Evolutionary conservation across 805 yeast species (phyloP).

Genomic region (Trichomonascus vanleenenianus): DNA sequence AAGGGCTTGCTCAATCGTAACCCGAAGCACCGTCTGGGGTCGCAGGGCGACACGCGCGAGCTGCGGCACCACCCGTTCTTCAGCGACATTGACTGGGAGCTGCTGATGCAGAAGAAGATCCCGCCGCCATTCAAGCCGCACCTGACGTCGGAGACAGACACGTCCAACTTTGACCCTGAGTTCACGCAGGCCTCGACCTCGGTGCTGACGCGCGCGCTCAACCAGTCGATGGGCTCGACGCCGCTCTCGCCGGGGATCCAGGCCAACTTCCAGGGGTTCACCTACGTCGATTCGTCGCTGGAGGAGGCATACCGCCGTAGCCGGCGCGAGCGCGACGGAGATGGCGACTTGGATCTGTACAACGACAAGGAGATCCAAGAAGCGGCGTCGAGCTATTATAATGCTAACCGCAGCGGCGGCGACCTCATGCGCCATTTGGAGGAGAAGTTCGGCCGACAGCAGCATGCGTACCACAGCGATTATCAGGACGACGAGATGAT

Average conservation of each 20-base stretch:
- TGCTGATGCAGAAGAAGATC: conserved; percentile 65
- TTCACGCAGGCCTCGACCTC: conserved; percentile 90
- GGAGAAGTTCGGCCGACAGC: conserved; percentile 7
- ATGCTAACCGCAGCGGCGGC: conserved; percentile 23
- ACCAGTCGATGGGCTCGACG: conserved; percentile 37
- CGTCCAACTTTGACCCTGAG: conserved; percentile 96
- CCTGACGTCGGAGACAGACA: conserved; percentile 81
- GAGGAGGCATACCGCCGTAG: conserved; percentile 51
- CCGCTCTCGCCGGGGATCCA: conserved; percentile 93
- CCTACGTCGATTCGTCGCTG: conserved; percentile 88
- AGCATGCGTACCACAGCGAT: conserved; percentile 16
- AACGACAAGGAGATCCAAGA: conserved; percentile 30
- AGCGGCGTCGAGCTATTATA: conserved; percentile 19
- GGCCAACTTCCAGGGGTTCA: conserved; percentile 94
- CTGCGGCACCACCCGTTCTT: conserved; percentile 88
- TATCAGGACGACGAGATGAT: conserved; percentile 21
- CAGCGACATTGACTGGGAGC: conserved; percentile 84
- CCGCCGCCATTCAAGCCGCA: conserved; percentile 98
- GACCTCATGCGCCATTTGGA: conserved; percentile 24
- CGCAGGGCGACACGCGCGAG: conserved; percentile 86
- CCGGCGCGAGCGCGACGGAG: conserved; percentile 10
- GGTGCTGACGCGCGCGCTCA: conserved; percentile 50
- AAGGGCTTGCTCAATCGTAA: conserved; percentile 92
- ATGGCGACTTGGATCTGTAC: conserved; percentile 29
- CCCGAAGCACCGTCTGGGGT: conserved; percentile 91